phyloP scores from a whole-genome alignment of 768 basidiomycete species.

The Auriscalpium orientale region DNA sequence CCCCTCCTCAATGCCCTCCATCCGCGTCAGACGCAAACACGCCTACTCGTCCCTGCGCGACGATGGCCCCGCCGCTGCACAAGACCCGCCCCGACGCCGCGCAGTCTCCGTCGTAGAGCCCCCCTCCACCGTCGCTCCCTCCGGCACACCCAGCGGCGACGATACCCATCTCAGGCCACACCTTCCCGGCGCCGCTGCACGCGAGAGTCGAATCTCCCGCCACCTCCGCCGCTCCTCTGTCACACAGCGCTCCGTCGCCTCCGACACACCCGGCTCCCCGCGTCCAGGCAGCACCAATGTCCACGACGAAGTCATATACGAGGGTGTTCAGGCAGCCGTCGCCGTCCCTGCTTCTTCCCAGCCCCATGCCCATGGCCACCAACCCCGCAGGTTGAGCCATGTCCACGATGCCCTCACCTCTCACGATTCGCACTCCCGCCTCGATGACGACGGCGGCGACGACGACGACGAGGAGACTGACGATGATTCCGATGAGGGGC shows the following conservation, averaged over 20 bases:
- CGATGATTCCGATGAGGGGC: conserved; percentile 8
- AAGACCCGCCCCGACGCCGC: not conserved
- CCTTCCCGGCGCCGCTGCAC: not conserved
- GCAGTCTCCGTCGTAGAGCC: not conserved
- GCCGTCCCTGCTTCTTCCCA: not conserved
- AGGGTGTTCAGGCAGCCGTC: not conserved
- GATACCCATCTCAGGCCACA: not conserved
- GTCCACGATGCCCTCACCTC: not conserved
- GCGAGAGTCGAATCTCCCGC: not conserved
- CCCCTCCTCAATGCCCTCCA: not conserved
- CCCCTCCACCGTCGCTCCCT: not conserved
- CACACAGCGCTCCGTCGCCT: not conserved
- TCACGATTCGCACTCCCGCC: not conserved
- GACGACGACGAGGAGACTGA: not conserved
- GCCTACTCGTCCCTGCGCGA: not conserved
- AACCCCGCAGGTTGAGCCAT: not conserved
- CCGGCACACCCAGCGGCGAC: not conserved
- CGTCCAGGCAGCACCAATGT: not conserved
- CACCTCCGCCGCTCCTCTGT: not conserved
- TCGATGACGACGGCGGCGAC: not conserved
- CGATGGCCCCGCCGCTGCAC: not conserved
- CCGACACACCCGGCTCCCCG: not conserved
- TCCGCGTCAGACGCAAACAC: not conserved
- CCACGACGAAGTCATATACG: not conserved
- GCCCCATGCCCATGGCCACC: not conserved